phyloP scores from a whole-genome alignment of 148 eudicot genomes.

The Chenopodium formosanum region DNA sequence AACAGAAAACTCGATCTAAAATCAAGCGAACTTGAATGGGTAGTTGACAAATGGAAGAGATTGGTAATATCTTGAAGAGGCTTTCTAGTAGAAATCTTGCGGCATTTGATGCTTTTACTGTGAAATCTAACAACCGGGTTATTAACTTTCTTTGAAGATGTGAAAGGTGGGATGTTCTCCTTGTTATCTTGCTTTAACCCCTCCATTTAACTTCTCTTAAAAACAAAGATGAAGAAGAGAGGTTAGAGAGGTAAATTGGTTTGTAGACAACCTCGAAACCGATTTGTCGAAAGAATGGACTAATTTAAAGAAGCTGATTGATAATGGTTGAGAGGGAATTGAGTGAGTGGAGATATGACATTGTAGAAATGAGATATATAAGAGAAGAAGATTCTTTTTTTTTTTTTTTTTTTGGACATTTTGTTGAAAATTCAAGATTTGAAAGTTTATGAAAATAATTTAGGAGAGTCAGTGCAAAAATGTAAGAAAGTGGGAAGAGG shows the following conservation, averaged over 20 bases:
- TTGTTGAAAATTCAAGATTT: not conserved
- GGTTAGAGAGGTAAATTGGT: not conserved
- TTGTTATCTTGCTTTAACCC: conserved; percentile 6
- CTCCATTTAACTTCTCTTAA: not conserved
- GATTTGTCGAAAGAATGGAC: not conserved
- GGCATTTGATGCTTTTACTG: conserved; percentile 9
- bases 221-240: not conserved
- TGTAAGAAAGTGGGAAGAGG: not conserved
- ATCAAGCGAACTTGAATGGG: not conserved
- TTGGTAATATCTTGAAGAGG: conserved; percentile 33
- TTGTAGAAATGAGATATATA: not conserved
- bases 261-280: too few species aligned
- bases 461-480: not conserved
- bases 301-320: not conserved
- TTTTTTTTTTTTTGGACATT: not conserved
- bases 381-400: too few species aligned
- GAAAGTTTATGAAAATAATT: not conserved
- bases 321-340: not conserved
- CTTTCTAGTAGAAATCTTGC: not conserved
- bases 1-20: not conserved
- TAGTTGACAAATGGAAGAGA: conserved; percentile 3
- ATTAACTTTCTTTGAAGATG: conserved; percentile 4
- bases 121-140: conserved; percentile 7
- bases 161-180: conserved; percentile 30
- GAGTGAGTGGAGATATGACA: not conserved